phyloP scores from a whole-genome alignment of 2,329 filamentous ascomycete genomes.

The Fusarium siculi region DNA sequence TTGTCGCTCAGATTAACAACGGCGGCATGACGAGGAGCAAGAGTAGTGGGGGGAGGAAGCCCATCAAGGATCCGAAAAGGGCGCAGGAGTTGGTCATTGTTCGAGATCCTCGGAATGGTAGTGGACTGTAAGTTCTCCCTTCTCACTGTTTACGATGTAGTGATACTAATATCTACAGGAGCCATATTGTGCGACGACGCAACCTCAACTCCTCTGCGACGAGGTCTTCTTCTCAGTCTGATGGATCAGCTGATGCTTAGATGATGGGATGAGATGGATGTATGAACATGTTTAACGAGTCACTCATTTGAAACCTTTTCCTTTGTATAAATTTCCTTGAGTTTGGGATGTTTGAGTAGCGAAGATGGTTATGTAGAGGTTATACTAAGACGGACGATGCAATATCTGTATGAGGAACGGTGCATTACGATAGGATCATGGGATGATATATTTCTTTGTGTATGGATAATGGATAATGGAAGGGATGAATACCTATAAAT shows the following conservation, averaged over 20 bases:
- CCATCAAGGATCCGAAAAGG: slow-evolving; percentile 40
- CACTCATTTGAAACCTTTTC: slow-evolving; percentile 21
- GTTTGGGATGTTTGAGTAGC: slow-evolving; percentile 10
- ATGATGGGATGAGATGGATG: background rate
- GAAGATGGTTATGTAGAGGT: slow-evolving; percentile 23
- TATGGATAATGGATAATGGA: slow-evolving; percentile 3
- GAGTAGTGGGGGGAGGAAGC: slow-evolving; percentile 31
- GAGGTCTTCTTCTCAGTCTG: slow-evolving; percentile 35
- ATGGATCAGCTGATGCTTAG: slow-evolving; percentile 34
- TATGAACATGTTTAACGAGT: slow-evolving; percentile 6
- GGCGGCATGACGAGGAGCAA: slow-evolving; percentile 11
- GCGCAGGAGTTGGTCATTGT: slow-evolving; percentile 43
- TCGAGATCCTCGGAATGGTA: slow-evolving; percentile 36
- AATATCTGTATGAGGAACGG: slow-evolving; percentile 31
- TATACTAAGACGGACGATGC: slow-evolving; percentile 31
- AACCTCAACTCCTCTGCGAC: slow-evolving; percentile 31
- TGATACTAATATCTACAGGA: slow-evolving; percentile 16
- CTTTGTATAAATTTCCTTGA: slow-evolving; percentile 14
- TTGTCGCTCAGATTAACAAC: slow-evolving; percentile 36
- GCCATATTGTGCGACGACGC: slow-evolving; percentile 32
- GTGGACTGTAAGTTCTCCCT: slow-evolving; percentile 38
- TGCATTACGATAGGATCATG: background rate
- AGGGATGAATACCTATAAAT: slow-evolving; percentile 9
- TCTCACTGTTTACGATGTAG: fast-evolving
- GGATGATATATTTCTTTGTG: background rate